These are phyloP conservation scores for Cystobasidium sp. DNA, from an alignment of 1,284 basidiomycete species.

Conservation along the genomic window DNA sequence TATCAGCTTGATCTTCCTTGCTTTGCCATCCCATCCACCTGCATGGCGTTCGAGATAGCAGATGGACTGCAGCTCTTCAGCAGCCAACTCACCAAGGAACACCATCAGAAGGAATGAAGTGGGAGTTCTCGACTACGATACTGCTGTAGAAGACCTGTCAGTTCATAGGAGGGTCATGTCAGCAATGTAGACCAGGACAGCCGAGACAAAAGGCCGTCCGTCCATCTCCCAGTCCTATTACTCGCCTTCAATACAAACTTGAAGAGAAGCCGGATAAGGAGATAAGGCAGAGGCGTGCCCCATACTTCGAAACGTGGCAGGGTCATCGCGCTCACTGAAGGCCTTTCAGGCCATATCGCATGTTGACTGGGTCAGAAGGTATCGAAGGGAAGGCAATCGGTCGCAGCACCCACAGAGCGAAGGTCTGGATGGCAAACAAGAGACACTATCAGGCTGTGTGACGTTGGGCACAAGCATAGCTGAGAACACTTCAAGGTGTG, in stretches of 20 bases:
- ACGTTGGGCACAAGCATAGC: too few species aligned
- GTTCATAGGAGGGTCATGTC: too few species aligned
- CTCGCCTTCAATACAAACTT: constrained; percentile 43
- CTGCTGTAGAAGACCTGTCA: constrained; percentile 80
- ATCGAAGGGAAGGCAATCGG: background rate
- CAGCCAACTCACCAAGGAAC: constrained; percentile 66
- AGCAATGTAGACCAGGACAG: too few species aligned
- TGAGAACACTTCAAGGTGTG: too few species aligned
- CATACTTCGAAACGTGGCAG: background rate
- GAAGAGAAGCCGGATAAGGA: constrained; percentile 40
- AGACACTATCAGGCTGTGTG: too few species aligned
- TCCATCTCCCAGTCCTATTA: background rate
- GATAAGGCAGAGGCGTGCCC: constrained; percentile 28
- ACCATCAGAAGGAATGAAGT: constrained; percentile 71
- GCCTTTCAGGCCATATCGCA: background rate
- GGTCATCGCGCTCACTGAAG: background rate
- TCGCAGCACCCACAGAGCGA: too few species aligned
- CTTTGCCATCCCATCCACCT: background rate
- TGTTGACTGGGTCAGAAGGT: background rate
- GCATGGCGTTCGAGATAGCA: background rate
- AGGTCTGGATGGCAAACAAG: too few species aligned
- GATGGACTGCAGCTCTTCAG: background rate
- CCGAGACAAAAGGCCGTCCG: background rate
- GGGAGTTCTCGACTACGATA: constrained; percentile 78
- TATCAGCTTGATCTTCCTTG: background rate